phyloP scores from a whole-genome alignment of 768 basidiomycete genomes.

The Psilocybe cyanescens region DNA sequence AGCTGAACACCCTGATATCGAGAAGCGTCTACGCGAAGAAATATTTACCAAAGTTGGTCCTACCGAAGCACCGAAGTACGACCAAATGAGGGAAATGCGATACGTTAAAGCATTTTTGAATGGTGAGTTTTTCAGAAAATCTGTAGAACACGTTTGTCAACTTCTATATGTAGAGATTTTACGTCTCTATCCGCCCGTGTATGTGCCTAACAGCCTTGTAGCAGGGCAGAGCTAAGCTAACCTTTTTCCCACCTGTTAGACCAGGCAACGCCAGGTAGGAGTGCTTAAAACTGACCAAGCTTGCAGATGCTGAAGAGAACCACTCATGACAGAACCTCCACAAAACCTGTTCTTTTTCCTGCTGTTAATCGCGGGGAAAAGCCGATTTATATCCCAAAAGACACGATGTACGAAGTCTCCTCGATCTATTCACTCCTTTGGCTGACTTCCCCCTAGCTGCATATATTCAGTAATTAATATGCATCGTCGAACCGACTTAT shows the following conservation, averaged over 20 bases:
- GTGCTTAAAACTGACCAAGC: constrained; percentile 23
- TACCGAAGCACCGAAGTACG: constrained; percentile 39
- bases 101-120: constrained; percentile 35
- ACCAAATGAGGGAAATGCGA: constrained; percentile 51
- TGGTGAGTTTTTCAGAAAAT: constrained; percentile 20
- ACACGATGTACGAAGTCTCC: constrained; percentile 37
- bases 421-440: neutral
- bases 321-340: constrained; percentile 35
- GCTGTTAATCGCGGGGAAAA: constrained; percentile 18
- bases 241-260: constrained; percentile 30
- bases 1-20: constrained; percentile 42
- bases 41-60: constrained; percentile 41
- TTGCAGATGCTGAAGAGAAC: constrained; percentile 12
- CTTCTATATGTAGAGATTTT: constrained; percentile 38
- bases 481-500: constrained; percentile 65
- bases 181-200: constrained; percentile 41
- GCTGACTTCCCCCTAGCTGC: constrained; percentile 14
- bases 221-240: constrained; percentile 48
- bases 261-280: constrained; percentile 17
- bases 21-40: constrained; percentile 42
- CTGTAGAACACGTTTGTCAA: neutral
- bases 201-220: constrained; percentile 24
- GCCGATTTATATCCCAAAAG: constrained; percentile 27
- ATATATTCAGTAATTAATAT: constrained; percentile 49
- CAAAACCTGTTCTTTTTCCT: constrained; percentile 20